Evolutionary conservation across 139 green algal genomes (phyloP).

Genomic region (Coelastrella sp.): DNA sequence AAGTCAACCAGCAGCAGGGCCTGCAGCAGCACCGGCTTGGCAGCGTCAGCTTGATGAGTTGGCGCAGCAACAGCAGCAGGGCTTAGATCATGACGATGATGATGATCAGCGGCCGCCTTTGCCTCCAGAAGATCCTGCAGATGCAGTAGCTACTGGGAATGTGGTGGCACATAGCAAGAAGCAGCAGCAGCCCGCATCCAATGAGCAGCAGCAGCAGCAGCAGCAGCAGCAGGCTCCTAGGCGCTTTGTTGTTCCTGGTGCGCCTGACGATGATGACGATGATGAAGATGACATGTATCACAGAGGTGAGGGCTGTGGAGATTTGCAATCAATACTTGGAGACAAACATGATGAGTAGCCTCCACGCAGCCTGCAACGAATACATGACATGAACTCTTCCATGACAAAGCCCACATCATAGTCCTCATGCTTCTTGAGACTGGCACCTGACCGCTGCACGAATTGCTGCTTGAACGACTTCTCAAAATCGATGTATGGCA

Average conservation of each 20-base stretch:
- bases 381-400: too few relatives aligned
- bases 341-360: neutral
- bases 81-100: neutral
- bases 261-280: slow-evolving; percentile 24
- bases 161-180: too few relatives aligned
- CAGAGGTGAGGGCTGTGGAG: neutral
- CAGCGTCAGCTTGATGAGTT: neutral
- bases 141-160: neutral
- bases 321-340: neutral
- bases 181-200: too few relatives aligned
- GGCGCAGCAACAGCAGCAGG: slow-evolving; percentile 11
- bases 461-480: too few relatives aligned
- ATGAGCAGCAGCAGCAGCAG: neutral
- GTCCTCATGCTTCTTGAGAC: too few relatives aligned
- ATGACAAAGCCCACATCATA: too few relatives aligned
- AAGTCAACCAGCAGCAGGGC: neutral
- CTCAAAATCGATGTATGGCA: too few relatives aligned
- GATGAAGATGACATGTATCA: neutral
- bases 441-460: too few relatives aligned
- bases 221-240: neutral
- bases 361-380: neutral
- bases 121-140: neutral
- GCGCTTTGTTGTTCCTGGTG: slow-evolving; percentile 1
- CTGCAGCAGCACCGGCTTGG: slow-evolving; percentile 8
- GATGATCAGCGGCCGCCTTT: neutral